Conservation (phyloP, 495 filamentous ascomycete species). For the Neurospora hispaniola region DNA sequence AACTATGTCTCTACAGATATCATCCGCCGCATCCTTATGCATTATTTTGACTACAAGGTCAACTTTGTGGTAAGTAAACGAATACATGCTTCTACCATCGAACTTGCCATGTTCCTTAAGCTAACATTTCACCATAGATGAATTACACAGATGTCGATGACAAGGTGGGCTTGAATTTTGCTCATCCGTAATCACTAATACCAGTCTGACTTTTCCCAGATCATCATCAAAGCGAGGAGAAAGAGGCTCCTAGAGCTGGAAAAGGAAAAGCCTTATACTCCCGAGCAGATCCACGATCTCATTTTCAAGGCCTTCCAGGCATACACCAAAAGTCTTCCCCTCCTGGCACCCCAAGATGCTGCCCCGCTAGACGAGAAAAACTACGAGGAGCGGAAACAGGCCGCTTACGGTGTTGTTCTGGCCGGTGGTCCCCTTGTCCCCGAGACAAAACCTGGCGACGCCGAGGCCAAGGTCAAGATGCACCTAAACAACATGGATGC, state of each 20-base stretch:
- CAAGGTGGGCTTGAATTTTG: conserved; percentile 44
- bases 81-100: neutral
- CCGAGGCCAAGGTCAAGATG: conserved; percentile 85
- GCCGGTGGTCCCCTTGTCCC: conserved; percentile 52
- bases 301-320: conserved; percentile 55
- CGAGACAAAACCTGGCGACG: conserved; percentile 50
- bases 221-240: conserved; percentile 74
- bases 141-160: conserved; percentile 92
- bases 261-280: conserved; percentile 32
- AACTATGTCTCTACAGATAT: conserved; percentile 97
- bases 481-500: conserved; percentile 64
- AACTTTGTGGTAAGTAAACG: conserved; percentile 52
- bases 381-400: conserved; percentile 46
- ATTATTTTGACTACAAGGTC: conserved; percentile 80
- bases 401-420: conserved; percentile 53
- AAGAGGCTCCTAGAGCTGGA: conserved; percentile 60
- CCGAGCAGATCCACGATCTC: conserved; percentile 37
- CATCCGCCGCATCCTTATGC: conserved; percentile 69
- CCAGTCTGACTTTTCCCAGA: conserved; percentile 32
- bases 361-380: conserved; percentile 33
- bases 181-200: neutral
- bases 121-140: conserved; percentile 36
- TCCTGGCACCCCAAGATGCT: conserved; percentile 34
- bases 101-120: neutral
- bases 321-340: conserved; percentile 70